phyloP scores from a whole-genome alignment of 2,329 filamentous ascomycete genomes.

The Thielaviopsis ethacetica region DNA sequence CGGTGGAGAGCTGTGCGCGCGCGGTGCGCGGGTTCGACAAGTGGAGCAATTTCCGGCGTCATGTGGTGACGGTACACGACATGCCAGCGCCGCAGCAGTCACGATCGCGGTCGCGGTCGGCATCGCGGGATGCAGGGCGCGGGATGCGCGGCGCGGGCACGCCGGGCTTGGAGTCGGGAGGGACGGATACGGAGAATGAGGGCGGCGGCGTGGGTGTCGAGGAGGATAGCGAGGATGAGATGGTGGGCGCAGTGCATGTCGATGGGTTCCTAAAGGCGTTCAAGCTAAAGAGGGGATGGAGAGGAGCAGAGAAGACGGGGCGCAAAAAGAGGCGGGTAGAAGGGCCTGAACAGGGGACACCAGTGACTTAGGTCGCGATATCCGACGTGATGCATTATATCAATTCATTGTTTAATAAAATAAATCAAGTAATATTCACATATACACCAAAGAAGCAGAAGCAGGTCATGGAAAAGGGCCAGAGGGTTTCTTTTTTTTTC shows the following conservation, averaged over 20 bases:
- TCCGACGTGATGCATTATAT: too few species aligned
- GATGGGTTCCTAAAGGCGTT: conserved; percentile 51
- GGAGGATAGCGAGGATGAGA: conserved; percentile 32
- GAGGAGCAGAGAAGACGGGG: conserved; percentile 20
- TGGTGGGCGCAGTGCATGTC: conserved; percentile 46
- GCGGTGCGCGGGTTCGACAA: conserved; percentile 22
- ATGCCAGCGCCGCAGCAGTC: conserved; percentile 8
- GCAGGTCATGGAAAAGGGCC: not conserved
- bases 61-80: conserved; percentile 24
- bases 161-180: not conserved
- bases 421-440: not conserved
- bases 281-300: conserved; percentile 30
- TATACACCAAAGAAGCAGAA: not conserved
- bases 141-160: not conserved
- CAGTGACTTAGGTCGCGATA: not conserved
- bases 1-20: conserved; percentile 22
- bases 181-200: conserved; percentile 9
- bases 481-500: not conserved
- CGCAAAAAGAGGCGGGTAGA: conserved; percentile 11
- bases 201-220: conserved; percentile 16
- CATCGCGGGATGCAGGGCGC: conserved; percentile 19
- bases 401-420: not conserved
- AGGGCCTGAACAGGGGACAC: not conserved
- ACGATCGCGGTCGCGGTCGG: conserved; percentile 16
- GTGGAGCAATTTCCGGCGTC: conserved; percentile 22